Base-by-base conservation (phyloP, 164 flowering plant species). In the Akebia trifoliata region DNA sequence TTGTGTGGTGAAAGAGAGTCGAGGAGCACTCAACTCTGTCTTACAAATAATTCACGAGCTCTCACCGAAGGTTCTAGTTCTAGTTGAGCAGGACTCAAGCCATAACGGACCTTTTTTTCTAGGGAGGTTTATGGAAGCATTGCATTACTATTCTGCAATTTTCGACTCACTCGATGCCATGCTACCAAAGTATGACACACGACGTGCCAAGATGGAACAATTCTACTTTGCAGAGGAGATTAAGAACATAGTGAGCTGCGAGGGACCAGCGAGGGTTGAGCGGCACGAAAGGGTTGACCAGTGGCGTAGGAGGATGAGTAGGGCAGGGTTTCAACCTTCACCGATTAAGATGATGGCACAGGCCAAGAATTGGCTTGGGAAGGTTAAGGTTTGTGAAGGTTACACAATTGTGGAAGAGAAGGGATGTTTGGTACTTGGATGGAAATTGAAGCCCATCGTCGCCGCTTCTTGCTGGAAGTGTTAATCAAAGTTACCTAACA, bases 391-490 rank as follows among this genome's bases (percentile, higher is more conserved):
- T 3, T 72, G 68, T 45, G 81, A 78, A 46, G 87, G 84, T 1
- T 78, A 82, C 40, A 82, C 81, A 7, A 63, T 79, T 63, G 78
- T 69, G 55, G 87, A 82, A 60, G 84, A 82, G 51, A 82, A 82
- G 62, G 87, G 87, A 3, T 79, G 82, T 61, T 66, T 79, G 76
- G 75, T 81, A 30, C 80, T 82, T 26, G 87, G 87, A 1, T 82
- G 84, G 87, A 77, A 79, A 54, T 79, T 78, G 0, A 77, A 73
- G 72, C 82, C 87, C 15, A 74, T 79, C 40, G 70, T 82, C 7
- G 82, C 84, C 35, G 77, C 82, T 60, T 79, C 87, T 18, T 77
- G 81, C 68, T 82, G 84, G 84, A 78, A 83, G 54, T 80, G 85
- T 65, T 78, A n/a, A 64, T 51, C 21, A 35, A 35, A 20, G 50